Evolutionary conservation across 2,329 filamentous ascomycete species (phyloP).

Genomic region (Acrocalymma vagum): DNA sequence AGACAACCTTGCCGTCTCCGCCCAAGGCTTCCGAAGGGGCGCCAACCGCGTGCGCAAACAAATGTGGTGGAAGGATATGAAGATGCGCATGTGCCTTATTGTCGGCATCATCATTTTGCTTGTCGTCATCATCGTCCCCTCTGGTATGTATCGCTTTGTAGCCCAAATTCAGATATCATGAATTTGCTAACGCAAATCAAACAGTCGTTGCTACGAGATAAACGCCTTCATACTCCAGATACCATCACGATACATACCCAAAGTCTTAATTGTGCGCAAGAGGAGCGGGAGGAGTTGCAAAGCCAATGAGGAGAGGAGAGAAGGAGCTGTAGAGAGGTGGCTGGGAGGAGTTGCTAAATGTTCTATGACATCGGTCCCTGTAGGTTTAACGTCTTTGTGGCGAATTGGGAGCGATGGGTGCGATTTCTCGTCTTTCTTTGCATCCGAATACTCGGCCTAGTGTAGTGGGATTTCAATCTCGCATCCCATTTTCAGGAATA

Average conservation of each 20-base stretch:
- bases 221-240: slow-evolving; percentile 30
- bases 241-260: slow-evolving; percentile 38
- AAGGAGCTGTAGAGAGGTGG: too few relatives aligned
- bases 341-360: slow-evolving; percentile 34
- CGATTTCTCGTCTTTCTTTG: slow-evolving; percentile 48
- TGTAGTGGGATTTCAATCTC: slow-evolving; percentile 26
- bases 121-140: slow-evolving; percentile 91
- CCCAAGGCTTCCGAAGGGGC: slow-evolving; percentile 93
- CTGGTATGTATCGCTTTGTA: slow-evolving; percentile 69
- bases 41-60: slow-evolving; percentile 92
- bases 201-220: slow-evolving; percentile 39
- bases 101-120: slow-evolving; percentile 90
- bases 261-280: slow-evolving; percentile 38
- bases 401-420: slow-evolving; percentile 45
- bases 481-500: slow-evolving; percentile 21
- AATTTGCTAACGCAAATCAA: slow-evolving; percentile 20
- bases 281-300: slow-evolving; percentile 26
- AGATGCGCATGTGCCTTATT: slow-evolving; percentile 98
- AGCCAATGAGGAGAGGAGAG: slow-evolving; percentile 22
- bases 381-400: slow-evolving; percentile 44
- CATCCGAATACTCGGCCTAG: slow-evolving; percentile 38
- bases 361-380: slow-evolving; percentile 34
- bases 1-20: slow-evolving; percentile 88
- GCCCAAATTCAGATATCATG: too few relatives aligned
- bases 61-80: slow-evolving; percentile 99